Evolutionary conservation across 2,329 filamentous ascomycete genomes (phyloP).

Genomic region (Cylindrodendrum hubeiense): DNA sequence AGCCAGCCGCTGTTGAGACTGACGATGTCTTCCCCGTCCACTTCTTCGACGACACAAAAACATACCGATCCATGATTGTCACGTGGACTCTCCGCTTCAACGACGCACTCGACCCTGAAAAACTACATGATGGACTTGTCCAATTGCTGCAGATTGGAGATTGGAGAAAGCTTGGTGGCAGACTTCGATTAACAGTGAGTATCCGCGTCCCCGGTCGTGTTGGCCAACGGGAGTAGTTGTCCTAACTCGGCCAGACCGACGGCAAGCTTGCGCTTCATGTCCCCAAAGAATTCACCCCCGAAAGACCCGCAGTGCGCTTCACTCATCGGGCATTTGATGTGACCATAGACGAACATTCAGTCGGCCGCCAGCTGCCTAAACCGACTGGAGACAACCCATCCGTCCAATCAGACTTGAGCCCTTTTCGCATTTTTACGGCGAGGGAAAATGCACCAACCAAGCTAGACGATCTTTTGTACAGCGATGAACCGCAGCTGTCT

Average conservation of each 20-base stretch:
- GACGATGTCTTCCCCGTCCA: conserved; percentile 49
- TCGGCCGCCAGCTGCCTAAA: conserved; percentile 53
- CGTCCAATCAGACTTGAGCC: conserved; percentile 26
- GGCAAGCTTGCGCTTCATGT: conserved; percentile 50
- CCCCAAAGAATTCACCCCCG: conserved; percentile 44
- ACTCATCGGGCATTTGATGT: conserved; percentile 52
- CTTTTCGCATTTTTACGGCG: conserved; percentile 33
- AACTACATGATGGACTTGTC: conserved; percentile 38
- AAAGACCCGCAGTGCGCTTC: conserved; percentile 55
- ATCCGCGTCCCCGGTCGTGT: not conserved
- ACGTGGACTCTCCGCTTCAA: conserved; percentile 34
- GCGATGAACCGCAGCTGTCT: conserved; percentile 59
- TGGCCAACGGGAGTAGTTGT: fast-evolving
- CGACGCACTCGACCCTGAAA: conserved; percentile 52
- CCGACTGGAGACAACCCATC: conserved; percentile 34
- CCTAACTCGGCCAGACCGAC: not conserved
- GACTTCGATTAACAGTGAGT: conserved; percentile 20
- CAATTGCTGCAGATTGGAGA: conserved; percentile 47
- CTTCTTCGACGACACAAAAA: conserved; percentile 47
- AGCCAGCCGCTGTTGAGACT: conserved; percentile 2
- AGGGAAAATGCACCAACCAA: conserved; percentile 31
- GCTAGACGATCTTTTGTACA: conserved; percentile 54
- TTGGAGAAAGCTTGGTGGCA: conserved; percentile 59
- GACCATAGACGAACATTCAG: conserved; percentile 54
- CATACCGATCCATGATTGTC: conserved; percentile 43